Percentiles rank a stretch among this genome's conserved stretches.
Conservation (phyloP, 108 stramenopile genomes). For the Parietichytrium sp. region DNA sequence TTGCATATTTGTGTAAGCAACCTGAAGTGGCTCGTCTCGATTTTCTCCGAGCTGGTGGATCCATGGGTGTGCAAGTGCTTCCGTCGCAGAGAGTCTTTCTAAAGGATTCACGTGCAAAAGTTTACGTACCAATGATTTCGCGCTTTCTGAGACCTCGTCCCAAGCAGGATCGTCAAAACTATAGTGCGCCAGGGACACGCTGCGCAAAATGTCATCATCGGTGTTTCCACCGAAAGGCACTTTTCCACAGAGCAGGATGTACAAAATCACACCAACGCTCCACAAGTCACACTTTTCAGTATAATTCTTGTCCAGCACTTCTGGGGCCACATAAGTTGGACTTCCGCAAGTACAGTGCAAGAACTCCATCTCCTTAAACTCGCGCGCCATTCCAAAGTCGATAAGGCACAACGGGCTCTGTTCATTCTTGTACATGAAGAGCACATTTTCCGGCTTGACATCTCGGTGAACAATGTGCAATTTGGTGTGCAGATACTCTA, state of each 20-base stretch:
- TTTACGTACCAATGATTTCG: background rate
- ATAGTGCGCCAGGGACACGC: background rate
- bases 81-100: background rate
- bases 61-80: background rate
- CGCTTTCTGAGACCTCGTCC: constrained; percentile 28
- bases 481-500: constrained; percentile 73
- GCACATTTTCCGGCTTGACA: constrained; percentile 82
- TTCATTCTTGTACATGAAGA: constrained; percentile 61
- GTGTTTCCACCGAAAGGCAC: constrained; percentile 93
- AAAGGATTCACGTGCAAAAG: background rate
- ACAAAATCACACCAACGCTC: constrained; percentile 89
- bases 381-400: constrained; percentile 97
- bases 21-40: background rate
- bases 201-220: constrained; percentile 52
- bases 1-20: background rate
- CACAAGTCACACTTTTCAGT: constrained; percentile 93
- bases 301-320: constrained; percentile 92
- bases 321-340: constrained; percentile 92
- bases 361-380: constrained; percentile 62
- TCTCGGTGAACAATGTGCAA: constrained; percentile 81
- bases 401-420: constrained; percentile 89
- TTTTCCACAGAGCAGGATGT: constrained; percentile 93
- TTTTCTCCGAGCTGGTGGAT: background rate
- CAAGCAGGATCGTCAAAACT: background rate
- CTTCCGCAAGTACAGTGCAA: constrained; percentile 89